A percentile compares a stretch with the other conserved stretches of the same genome.
These are phyloP conservation scores for Pouteria campechiana DNA, from an alignment of 179 eudicot species.

Conservation along the genomic window DNA sequence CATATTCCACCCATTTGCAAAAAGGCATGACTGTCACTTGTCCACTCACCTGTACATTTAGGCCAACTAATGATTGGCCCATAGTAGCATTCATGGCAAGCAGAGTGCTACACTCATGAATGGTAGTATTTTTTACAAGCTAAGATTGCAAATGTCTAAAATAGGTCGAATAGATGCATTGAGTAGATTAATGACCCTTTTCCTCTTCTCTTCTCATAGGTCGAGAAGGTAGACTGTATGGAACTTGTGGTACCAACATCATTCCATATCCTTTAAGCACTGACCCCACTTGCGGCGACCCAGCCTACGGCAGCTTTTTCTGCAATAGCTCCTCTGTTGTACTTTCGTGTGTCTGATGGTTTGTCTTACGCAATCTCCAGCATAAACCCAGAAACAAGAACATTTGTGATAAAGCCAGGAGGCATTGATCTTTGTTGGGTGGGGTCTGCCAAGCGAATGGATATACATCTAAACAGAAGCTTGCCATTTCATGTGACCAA, in stretches of 20 bases:
- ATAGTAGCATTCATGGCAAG: too few relatives aligned
- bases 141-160: too few relatives aligned
- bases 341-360: conserved; percentile 21
- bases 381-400: conserved; percentile 15
- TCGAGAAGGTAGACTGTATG: too few relatives aligned
- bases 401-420: conserved; percentile 15
- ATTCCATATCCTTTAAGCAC: conserved; percentile 54
- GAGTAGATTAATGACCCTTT: too few relatives aligned
- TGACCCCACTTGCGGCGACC: conserved; percentile 37
- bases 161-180: too few relatives aligned
- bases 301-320: conserved; percentile 35
- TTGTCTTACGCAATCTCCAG: conserved; percentile 31
- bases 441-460: conserved; percentile 24
- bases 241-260: conserved; percentile 23
- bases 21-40: too few relatives aligned
- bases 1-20: too few relatives aligned
- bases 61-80: too few relatives aligned
- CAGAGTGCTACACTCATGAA: too few relatives aligned
- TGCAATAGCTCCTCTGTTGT: conserved; percentile 19
- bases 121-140: too few relatives aligned
- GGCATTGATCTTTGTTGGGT: conserved; percentile 6
- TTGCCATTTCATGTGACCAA: conserved; percentile 34
- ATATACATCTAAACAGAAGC: conserved; percentile 26
- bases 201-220: too few relatives aligned
- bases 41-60: too few relatives aligned